Base-by-base conservation (phyloP, 164 flowering plant species). In the Liriodendron chinense region DNA sequence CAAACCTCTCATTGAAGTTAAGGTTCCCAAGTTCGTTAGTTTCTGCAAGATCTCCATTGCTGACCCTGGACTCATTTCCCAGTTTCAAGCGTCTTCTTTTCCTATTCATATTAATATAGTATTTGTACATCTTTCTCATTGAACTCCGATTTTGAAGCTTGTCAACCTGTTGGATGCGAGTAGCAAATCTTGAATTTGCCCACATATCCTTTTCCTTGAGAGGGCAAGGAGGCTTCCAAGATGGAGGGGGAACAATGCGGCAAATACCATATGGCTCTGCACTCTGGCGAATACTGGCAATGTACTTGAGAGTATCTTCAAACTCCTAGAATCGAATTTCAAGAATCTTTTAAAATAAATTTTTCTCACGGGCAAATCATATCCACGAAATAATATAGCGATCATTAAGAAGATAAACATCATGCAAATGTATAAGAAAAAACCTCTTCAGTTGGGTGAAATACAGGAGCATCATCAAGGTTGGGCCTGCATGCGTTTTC, bases 391-490 rank as follows among this genome's bases (percentile, higher is more conserved):
- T 12, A 57, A 61, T 47, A 28, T 4, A 56, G 9, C 28, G 48
- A 24, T 6, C 14, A 57, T 48, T 14, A 48, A 9, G 7, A 53
- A 53, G 57, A 7, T 53, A 53, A 53, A 53, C 57, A 53, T 53
- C 59, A 43, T 6, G 64, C 43, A 1, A 66, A 69, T 57, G 28
- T 18, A 16, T 7, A 1, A 72, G 77, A 16, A 72, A 50, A 74
- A 67, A 96, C 98, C 98, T 94, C 98, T 85, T 93, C 97, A 70
- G 79, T 91, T 47, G 99, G 99, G 83, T 93, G 89, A 82, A 93
- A 96, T 22, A 89, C 91, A 70, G 98, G 99, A 82, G 91, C 97
- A n/a, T 92, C 96, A 82, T 84, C 87, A 80, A 96, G 85, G 47
- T 83, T 79, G 65, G 97, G 98, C 82, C 86, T 87, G 78, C 80